Conservation (phyloP, 148 eudicot species). For the Diospyros lotus region DNA sequence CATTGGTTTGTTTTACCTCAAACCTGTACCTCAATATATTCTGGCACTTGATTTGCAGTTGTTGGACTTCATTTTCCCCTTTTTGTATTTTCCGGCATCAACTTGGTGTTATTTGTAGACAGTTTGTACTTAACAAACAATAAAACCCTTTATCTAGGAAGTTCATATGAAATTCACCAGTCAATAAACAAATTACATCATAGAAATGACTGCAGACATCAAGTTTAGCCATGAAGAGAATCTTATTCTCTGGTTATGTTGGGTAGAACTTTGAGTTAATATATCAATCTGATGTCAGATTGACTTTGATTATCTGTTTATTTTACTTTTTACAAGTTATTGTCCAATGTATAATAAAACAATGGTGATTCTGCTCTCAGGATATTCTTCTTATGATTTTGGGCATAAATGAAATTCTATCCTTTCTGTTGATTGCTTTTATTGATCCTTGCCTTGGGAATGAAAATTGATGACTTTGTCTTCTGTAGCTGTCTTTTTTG, state of each 20-base stretch:
- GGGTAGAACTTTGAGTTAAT: no score
- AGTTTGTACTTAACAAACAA: not conserved
- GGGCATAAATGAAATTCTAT: not conserved
- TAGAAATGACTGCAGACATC: not conserved
- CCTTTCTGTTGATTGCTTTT: not conserved
- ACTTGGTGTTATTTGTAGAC: not conserved
- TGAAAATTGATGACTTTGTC: no score
- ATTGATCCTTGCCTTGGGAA: not conserved
- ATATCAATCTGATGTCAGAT: no score
- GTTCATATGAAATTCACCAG: not conserved
- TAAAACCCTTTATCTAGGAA: not conserved
- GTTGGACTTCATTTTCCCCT: not conserved
- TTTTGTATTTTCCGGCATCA: not conserved
- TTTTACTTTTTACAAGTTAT: no score
- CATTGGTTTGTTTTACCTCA: slow-evolving; percentile 56
- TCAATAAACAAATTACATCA: not conserved
- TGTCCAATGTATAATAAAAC: not conserved
- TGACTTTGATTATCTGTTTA: no score
- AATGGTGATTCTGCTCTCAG: not conserved
- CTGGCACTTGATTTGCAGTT: not conserved
- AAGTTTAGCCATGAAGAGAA: not conserved
- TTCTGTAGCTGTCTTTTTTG: no score
- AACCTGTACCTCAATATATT: not conserved
- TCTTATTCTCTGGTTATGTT: no score
- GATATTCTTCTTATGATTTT: not conserved